Conservation (phyloP, 345 rosid species). For the Citrus unshiu region DNA sequence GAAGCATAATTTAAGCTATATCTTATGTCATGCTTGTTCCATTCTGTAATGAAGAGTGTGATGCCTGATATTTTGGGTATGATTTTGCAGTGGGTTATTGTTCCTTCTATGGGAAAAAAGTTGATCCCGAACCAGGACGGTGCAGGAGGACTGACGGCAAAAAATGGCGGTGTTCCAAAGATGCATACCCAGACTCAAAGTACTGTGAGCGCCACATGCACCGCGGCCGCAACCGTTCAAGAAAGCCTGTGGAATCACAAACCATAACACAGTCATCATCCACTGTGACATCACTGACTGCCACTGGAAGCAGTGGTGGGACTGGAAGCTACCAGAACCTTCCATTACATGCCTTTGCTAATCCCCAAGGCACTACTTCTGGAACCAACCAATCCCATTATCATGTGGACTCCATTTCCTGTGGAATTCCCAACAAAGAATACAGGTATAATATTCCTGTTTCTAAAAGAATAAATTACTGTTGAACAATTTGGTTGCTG, state of each 20-base stretch:
- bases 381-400: slow-evolving; percentile 36
- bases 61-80: slow-evolving; percentile 6
- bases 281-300: slow-evolving; percentile 37
- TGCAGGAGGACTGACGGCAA: slow-evolving; percentile 64
- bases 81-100: slow-evolving; percentile 45
- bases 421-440: slow-evolving; percentile 52
- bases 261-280: slow-evolving; percentile 46
- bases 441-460: slow-evolving; percentile 36
- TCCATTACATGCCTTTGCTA: slow-evolving; percentile 32
- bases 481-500: background rate
- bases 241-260: slow-evolving; percentile 98
- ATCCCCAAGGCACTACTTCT: slow-evolving; percentile 31
- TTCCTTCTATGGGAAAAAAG: slow-evolving; percentile 48
- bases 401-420: slow-evolving; percentile 40
- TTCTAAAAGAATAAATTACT: background rate
- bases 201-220: slow-evolving; percentile 98
- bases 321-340: slow-evolving; percentile 38
- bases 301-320: slow-evolving; percentile 31
- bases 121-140: slow-evolving; percentile 63
- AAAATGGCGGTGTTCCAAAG: slow-evolving; percentile 65
- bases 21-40: background rate
- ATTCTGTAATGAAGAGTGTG: background rate
- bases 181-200: slow-evolving; percentile 59
- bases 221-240: slow-evolving; percentile 99
- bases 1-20: background rate